Evolutionary conservation across 257 asterid species (phyloP).

Genomic region (Salvia miltiorrhiza): DNA sequence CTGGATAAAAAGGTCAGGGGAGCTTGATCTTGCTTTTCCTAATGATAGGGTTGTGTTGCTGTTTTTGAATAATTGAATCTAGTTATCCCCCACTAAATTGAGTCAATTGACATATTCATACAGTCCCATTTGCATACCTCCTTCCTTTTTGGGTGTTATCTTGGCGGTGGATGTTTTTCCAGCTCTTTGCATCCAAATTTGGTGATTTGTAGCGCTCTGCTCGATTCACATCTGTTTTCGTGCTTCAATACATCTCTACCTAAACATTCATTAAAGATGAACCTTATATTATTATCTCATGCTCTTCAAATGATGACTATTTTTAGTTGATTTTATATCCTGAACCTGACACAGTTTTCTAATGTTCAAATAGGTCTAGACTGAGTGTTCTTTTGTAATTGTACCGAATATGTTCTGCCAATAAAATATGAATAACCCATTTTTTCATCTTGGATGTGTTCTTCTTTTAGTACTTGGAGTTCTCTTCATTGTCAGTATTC

Average conservation of each 20-base stretch:
- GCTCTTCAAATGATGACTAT: neutral
- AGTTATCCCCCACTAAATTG: neutral
- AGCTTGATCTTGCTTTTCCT: neutral
- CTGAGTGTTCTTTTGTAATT: neutral
- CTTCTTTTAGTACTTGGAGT: neutral
- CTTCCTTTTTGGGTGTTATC: neutral
- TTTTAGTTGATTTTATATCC: neutral
- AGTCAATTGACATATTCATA: neutral
- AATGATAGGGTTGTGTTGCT: neutral
- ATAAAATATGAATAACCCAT: neutral
- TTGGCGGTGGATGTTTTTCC: neutral
- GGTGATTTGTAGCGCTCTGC: neutral
- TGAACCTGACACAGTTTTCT: neutral
- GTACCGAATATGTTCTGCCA: neutral
- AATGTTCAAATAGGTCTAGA: neutral
- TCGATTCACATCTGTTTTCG: neutral
- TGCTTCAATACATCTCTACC: neutral
- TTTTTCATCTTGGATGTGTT: neutral
- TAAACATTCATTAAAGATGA: neutral
- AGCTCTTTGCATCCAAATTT: neutral
- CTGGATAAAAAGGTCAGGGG: slow-evolving; percentile 81
- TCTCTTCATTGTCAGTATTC: neutral
- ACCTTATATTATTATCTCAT: neutral
- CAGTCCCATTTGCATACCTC: neutral
- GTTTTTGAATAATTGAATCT: neutral